Base-by-base conservation (phyloP, 208 protist genomes). In the Lotmaria passim region DNA sequence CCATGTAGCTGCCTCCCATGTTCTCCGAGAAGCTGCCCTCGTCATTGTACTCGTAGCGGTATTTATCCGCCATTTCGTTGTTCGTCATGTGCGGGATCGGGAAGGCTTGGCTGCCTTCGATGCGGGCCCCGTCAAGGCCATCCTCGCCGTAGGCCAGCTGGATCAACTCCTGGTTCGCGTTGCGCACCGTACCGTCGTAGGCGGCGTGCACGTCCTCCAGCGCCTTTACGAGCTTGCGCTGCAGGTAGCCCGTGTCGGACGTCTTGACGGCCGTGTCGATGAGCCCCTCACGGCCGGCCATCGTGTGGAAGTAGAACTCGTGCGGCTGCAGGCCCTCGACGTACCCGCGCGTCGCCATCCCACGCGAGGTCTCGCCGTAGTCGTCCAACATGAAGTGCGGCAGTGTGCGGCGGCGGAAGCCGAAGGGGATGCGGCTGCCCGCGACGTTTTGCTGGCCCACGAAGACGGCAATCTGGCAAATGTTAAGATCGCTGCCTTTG, bases 241-340 rank as follows among this genome's bases (percentile, higher is more conserved):
- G 97, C 69, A 98, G 87, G 78, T 97, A 96, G 15, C 97, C 87
- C 23, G 98, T 99, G 68, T 99, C 97, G 26, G 98, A 93, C 3
- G 99, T 99, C 87, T 99, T 99, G 34, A 99, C 98, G 36, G 99
- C 99, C 17, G 99, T 99, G 85, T 99, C 99, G 82, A 99, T 99
- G 2, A 99, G 83, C 76, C 99, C 99, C 80, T 99, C 96, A 41
- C 98, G 81, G 11, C 99, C 99, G 56, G 98, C 99, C 98, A 99
- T 99, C 30, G 99, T 98, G 80, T 99, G 99, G 86, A 99, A 99
- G 90, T 98, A 99, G 71, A 99, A 99, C 86, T 99, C 99, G 74
- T 96, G 85, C 31, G 99, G 98, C 28, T 97, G 99, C 26, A 99
- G 86, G 19, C 99, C 99, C 46, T 93, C 79, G 8, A 99, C 83